A percentile compares a stretch with the other conserved stretches of the same genome.
phyloP scores from a whole-genome alignment of 169 alveolate species.

The Plasmodium cynomolgi region DNA sequence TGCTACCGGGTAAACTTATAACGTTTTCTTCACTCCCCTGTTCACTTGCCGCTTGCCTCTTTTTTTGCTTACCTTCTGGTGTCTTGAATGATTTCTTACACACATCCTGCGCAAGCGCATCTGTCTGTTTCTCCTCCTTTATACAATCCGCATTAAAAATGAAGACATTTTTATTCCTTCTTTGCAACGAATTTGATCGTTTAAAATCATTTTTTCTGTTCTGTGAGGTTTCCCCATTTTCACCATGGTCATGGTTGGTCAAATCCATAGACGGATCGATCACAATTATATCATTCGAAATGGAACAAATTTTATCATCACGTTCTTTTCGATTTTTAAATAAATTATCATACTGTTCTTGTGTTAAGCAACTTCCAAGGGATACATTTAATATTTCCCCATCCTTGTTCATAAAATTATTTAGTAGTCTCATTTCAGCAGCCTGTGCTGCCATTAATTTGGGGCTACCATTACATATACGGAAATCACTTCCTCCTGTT shows the following conservation, averaged over 20 bases:
- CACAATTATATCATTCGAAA: constrained; percentile 32
- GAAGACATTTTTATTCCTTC: background rate
- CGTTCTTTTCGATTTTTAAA: constrained; percentile 54
- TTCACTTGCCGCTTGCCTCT: background rate
- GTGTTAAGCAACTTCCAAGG: constrained; percentile 66
- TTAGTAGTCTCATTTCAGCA: constrained; percentile 64
- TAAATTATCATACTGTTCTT: constrained; percentile 38
- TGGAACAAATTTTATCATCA: constrained; percentile 50
- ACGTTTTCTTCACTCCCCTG: background rate
- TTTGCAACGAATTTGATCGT: background rate
- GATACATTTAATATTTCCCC: constrained; percentile 52
- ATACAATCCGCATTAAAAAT: background rate
- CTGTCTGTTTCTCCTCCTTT: background rate
- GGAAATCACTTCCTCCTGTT: background rate
- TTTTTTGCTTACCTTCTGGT: background rate
- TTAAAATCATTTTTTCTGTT: background rate
- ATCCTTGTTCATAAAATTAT: constrained; percentile 55
- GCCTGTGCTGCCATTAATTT: constrained; percentile 72
- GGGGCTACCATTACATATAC: constrained; percentile 6
- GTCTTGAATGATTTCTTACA: background rate
- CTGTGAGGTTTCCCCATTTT: background rate
- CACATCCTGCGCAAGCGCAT: background rate
- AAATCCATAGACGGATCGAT: background rate
- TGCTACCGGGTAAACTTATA: background rate
- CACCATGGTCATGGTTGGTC: background rate